These are phyloP conservation scores for Lactarius pseudohatsudake DNA, from an alignment of 768 basidiomycete genomes.

Conservation along the genomic window DNA sequence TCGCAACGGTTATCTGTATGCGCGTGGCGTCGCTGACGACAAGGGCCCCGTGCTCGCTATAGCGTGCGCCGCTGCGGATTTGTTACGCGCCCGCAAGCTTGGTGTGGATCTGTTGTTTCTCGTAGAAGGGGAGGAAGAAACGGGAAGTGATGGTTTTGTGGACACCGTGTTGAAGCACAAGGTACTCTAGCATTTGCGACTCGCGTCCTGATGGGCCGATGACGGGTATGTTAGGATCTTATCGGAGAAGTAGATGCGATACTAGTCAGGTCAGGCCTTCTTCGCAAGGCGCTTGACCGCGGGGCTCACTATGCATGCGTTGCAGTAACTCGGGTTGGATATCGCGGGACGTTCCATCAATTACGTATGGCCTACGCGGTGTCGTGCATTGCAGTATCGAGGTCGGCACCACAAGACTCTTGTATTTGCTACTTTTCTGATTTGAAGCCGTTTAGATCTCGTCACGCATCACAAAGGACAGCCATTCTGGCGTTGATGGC, in stretches of 20 bases:
- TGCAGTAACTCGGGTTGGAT: conserved; percentile 95
- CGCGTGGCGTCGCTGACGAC: conserved; percentile 90
- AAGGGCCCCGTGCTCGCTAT: conserved; percentile 93
- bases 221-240: conserved; percentile 50
- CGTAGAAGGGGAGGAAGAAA: conserved; percentile 96
- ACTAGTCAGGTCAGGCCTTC: conserved; percentile 63
- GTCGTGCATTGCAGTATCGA: conserved; percentile 86
- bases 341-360: conserved; percentile 85
- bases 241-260: conserved; percentile 91
- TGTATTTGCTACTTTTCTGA: not conserved
- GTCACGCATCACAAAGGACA: conserved; percentile 64
- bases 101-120: conserved; percentile 87
- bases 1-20: conserved; percentile 86
- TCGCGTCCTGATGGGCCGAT: not conserved
- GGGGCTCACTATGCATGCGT: not conserved
- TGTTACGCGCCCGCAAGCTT: conserved; percentile 70
- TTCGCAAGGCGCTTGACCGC: conserved; percentile 1
- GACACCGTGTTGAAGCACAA: conserved; percentile 75
- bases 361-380: conserved; percentile 93
- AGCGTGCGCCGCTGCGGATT: conserved; percentile 84
- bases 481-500: conserved; percentile 94
- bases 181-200: conserved; percentile 40
- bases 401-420: conserved; percentile 39
- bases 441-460: conserved; percentile 49
- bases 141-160: conserved; percentile 84